Percentiles rank a stretch among this genome's conserved stretches.
These are phyloP conservation scores for Gracilariopsis chorda DNA, from an alignment of 23 red algal species.

Conservation along the genomic window DNA sequence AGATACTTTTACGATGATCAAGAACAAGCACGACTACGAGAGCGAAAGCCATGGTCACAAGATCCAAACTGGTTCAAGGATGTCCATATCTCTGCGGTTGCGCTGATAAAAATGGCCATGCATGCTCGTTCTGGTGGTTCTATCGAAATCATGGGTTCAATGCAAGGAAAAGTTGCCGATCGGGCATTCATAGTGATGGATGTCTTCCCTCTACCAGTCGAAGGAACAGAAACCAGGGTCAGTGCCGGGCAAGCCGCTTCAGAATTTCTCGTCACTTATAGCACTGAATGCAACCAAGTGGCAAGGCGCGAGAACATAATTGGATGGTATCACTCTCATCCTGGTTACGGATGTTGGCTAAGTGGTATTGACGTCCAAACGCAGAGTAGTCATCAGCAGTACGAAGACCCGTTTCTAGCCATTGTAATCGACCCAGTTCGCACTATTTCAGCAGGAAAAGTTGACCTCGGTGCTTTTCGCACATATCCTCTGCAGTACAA, in stretches of 20 bases:
- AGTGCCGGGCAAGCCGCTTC: constrained; percentile 72
- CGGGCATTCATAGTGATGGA: constrained; percentile 89
- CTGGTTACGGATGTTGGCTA: constrained; percentile 99
- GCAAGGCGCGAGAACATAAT: constrained; percentile 64
- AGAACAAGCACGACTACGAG: constrained; percentile 67
- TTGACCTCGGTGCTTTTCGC: constrained; percentile 94
- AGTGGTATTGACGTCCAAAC: constrained; percentile 88
- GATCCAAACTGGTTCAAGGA: constrained; percentile 92
- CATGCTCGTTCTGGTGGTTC: constrained; percentile 81
- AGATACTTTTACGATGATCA: constrained; percentile 79
- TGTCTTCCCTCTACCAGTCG: constrained; percentile 83
- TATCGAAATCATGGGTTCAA: constrained; percentile 89
- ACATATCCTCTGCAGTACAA: constrained; percentile 83
- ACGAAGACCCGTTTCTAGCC: constrained; percentile 86
- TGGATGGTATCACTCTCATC: constrained; percentile 99
- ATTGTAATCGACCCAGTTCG: constrained; percentile 92
- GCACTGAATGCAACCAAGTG: constrained; percentile 57
- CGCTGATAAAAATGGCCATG: constrained; percentile 92
- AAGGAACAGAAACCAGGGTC: constrained; percentile 83
- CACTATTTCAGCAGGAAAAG: constrained; percentile 82
- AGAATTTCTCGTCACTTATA: constrained; percentile 79
- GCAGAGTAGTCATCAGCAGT: constrained; percentile 73
- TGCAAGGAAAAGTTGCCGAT: constrained; percentile 77
- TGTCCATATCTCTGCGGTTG: constrained; percentile 88
- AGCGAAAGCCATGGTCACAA: constrained; percentile 77